Base-by-base conservation (phyloP, 352 stramenopile species). In the Pythium rhizo-oryzae region DNA sequence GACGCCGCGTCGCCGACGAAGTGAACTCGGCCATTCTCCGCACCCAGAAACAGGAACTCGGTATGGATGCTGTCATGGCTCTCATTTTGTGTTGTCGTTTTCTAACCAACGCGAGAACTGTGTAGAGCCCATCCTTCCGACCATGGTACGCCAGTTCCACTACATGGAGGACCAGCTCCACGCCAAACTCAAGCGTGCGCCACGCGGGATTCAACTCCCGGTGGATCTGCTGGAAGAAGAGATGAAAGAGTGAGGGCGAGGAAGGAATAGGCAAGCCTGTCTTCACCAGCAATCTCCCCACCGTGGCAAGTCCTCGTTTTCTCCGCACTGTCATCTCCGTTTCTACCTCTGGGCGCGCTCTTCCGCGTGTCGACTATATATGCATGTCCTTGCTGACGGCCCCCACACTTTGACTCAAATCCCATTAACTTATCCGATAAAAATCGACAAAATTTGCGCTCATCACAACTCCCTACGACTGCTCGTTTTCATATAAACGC, bases 111-210 rank as follows among this genome's bases (percentile, higher is more conserved):
- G 6, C 6, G 28, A 33, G 28, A 7, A 6, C 6, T 33, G 28
- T 15, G 15, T 19, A 93, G 85, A 93, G 44, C 85, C 85, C 3
- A 85, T 91, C 70, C 65, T 93, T 25, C 83, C 83, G n/a, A 87
- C 81, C 16, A 88, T 91, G 79, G 82, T 91, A 8, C 78, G 82
- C 52, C 85, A 93, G 59, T 91, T 90, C 54, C 82, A 90, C 50
- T 93, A 80, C 44, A 90, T 93, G 82, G 80, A 93, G 39, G 70
- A 89, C n/a, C 80, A 93, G 56, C 75, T 93, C 28, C 67, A 87
- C 54, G 59, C 69, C 24, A 93, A 93, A 63, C 56, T 90, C 25
- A 84, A 84, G 53, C 84, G 80, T 30, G 67, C 59, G 44, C 77
- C 81, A 13, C 74, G 78, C 35, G 82, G 81, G 9, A 85, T 91